phyloP scores from a whole-genome alignment of 768 basidiomycete genomes.

The Phaeotremella fagi region DNA sequence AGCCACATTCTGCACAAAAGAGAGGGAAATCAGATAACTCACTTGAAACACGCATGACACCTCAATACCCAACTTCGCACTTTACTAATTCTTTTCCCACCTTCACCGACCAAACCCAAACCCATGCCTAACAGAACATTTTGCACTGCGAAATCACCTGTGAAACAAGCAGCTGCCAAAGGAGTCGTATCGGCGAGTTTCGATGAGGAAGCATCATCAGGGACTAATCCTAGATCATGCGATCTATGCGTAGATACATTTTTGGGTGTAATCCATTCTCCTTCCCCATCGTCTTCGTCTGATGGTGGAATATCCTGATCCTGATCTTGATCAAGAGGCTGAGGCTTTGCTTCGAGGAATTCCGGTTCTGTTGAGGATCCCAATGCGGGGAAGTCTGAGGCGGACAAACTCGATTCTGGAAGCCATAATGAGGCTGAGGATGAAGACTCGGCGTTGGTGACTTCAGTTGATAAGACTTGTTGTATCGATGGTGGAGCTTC shows the following conservation, averaged over 20 bases:
- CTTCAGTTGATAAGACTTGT: constrained; percentile 10
- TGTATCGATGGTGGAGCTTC: constrained; percentile 12
- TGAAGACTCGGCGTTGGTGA: background rate
- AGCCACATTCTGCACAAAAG: background rate
- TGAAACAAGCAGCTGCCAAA: constrained; percentile 84
- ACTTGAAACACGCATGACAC: constrained; percentile 99
- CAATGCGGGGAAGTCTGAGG: background rate
- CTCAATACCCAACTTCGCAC: constrained; percentile 93
- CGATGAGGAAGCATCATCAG: constrained; percentile 48
- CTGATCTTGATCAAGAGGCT: no score
- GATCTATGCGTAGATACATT: constrained; percentile 85
- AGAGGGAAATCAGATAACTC: constrained; percentile 47
- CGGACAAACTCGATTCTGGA: background rate
- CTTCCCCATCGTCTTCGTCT: constrained; percentile 55
- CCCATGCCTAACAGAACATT: constrained; percentile 95
- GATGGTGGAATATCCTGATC: no score
- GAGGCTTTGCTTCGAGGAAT: background rate
- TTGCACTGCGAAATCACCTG: constrained; percentile 98
- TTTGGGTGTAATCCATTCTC: constrained; percentile 93
- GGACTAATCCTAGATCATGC: constrained; percentile 73
- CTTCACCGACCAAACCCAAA: constrained; percentile 77
- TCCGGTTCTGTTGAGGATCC: background rate
- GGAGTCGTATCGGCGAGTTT: constrained; percentile 7
- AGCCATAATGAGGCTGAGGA: background rate
- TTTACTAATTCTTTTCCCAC: constrained; percentile 82